Base-by-base conservation (phyloP, 148 eudicot species). In the Camellia granthamiana region DNA sequence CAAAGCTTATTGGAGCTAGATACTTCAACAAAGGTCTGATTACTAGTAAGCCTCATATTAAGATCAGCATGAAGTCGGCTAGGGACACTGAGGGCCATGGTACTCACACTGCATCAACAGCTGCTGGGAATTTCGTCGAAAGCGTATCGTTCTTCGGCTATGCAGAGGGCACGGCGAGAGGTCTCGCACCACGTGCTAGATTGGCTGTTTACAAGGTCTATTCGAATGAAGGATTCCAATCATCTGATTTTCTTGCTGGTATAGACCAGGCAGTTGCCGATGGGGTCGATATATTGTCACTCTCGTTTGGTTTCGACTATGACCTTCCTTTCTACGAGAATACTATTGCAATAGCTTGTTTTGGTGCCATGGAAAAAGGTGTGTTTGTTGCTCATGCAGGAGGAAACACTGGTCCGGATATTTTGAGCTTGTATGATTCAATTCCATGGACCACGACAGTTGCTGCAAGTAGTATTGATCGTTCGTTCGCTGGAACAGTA, bases 71-170 rank as follows among this genome's bases (percentile, higher is more conserved):
- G 75, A 81, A 78, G 60, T 86, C 91, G 5, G 83, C 88, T 5
- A 79, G 92, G 80, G 90, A 90, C 84, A 75, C 69, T 0, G 79
- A 83, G 0, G 92, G 92, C 10, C 92, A 90, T 64, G 92, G 91
- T 41, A 86, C 91, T 43, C 92, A 90, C 78, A 84, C 86, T 0
- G 78, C 89, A 0, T 86, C 90, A 19, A 88, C 87, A 0, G 84
- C 69, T 1, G 89, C 84, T 0, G 91, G 92, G 1, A 87, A 76
- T 82, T 84, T 80, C 1, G 92, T 84, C 4, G 69, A 21, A 6
- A 79, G 75, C 1, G 87, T 71, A 14, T 77, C 77, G 4, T 59
- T 77, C 15, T 86, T 78, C 11, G 86, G 86, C 30, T 81, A 83
- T 16, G 86, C 80, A 0, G 0, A 63, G 1, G 89, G 85, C 0